These are phyloP conservation scores for Wickerhamiella brachini DNA, from an alignment of 805 yeast species.

Conservation along the genomic window DNA sequence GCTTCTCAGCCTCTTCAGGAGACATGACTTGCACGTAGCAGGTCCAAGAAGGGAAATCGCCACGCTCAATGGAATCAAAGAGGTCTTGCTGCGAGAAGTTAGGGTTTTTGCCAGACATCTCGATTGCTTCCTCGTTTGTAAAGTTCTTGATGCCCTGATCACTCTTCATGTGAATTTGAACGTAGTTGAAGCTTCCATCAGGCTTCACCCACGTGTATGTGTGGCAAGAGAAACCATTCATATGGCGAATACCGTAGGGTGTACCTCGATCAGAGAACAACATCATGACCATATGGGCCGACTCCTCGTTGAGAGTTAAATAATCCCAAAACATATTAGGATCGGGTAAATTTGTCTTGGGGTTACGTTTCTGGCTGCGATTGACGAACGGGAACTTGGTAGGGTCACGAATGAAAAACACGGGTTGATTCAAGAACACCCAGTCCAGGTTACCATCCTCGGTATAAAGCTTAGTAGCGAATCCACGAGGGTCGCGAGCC, in stretches of 20 bases:
- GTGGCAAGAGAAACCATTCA: slow-evolving; percentile 56
- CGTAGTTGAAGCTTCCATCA: slow-evolving; percentile 38
- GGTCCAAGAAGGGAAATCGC: slow-evolving; percentile 39
- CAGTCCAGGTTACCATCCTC: slow-evolving; percentile 58
- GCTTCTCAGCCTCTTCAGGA: slow-evolving; percentile 40
- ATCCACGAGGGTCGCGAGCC: slow-evolving; percentile 60
- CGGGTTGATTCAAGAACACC: slow-evolving; percentile 62
- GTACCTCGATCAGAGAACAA: slow-evolving; percentile 50
- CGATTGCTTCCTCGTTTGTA: slow-evolving; percentile 33
- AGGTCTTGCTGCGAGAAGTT: slow-evolving; percentile 35
- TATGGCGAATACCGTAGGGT: slow-evolving; percentile 38
- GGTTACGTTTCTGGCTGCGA: slow-evolving; percentile 59
- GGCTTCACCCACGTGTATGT: slow-evolving; percentile 43
- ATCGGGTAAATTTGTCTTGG: slow-evolving; percentile 46
- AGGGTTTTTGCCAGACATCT: slow-evolving; percentile 35
- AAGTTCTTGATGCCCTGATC: slow-evolving; percentile 39
- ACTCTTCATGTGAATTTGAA: slow-evolving; percentile 39
- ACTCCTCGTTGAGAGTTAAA: slow-evolving; percentile 39
- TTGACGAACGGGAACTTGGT: slow-evolving; percentile 50
- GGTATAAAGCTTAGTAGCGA: slow-evolving; percentile 49
- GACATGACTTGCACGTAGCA: slow-evolving; percentile 47
- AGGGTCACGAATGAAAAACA: slow-evolving; percentile 52
- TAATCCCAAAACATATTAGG: slow-evolving; percentile 47
- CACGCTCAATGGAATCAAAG: slow-evolving; percentile 33
- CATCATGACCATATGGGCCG: slow-evolving; percentile 42